Evolutionary conservation across 164 flowering plant species (phyloP).

Genomic region (Buxus sempervirens): DNA sequence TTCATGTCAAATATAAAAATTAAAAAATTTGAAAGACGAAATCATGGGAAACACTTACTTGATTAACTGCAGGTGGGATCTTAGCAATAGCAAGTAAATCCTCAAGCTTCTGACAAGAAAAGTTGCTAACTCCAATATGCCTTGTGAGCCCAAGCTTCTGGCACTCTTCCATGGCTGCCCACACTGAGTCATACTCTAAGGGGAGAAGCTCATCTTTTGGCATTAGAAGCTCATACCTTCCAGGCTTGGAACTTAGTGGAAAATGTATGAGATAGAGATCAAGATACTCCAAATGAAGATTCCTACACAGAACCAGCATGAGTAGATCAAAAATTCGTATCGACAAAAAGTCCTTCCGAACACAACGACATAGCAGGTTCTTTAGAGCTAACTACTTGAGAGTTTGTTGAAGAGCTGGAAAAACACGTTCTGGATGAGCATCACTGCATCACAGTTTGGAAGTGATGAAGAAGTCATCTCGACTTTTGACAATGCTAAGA

Average conservation of each 20-base stretch:
- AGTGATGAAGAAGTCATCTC: no score
- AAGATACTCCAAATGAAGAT: background rate
- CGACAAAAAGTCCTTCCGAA: no score
- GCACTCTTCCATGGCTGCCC: conserved; percentile 3
- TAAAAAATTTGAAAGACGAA: no score
- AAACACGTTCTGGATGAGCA: no score
- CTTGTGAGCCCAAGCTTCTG: no score
- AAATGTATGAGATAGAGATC: no score
- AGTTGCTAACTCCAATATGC: background rate
- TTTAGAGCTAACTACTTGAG: no score
- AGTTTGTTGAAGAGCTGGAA: no score
- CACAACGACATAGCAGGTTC: no score
- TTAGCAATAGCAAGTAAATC: background rate
- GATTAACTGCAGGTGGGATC: background rate
- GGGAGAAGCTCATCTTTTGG: background rate
- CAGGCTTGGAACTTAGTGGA: background rate
- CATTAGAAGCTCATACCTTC: background rate
- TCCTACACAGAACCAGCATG: background rate
- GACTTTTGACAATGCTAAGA: background rate
- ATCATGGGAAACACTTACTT: background rate
- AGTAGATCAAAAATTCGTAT: no score
- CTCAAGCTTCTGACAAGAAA: background rate
- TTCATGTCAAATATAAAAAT: no score
- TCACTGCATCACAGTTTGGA: no score
- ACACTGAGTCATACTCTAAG: background rate